Evolutionary conservation across 768 basidiomycete genomes (phyloP), one percentile per base, ranked within the genome.

Genomic region (Serendipita vermifera): DNA sequence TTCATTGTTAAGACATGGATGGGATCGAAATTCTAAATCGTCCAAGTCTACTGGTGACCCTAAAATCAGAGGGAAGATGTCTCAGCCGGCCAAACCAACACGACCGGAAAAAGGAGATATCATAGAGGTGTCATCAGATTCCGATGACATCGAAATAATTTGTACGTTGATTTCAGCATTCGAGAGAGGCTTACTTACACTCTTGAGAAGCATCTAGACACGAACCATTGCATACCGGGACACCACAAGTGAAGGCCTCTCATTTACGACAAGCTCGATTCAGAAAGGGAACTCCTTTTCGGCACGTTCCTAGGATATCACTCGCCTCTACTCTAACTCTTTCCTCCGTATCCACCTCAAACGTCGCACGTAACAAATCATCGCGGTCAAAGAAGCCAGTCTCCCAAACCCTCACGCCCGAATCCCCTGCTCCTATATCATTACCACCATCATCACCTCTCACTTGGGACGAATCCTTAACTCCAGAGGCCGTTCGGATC

Each of bases 231-330:
- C 46, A 51, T 51, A 29, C 31, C 27, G 31, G 31, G 9, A 51
- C 46, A 11, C 46, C 46, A 22, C 46, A 51, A 29, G n/a, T 51
- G 20, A 51, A 51, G 29, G 46, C 46, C 7, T 51, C 46, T 20
- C 46, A 51, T 29, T 29, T 51, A 1, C 29, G 46, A 15, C 17
- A 51, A 22, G 46, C 46, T 9, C 46, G 46, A 17, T n/a, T 15
- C 31, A 20, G 46, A 7, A 20, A 29, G 46, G 46, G 46, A 29
- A 51, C 46, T 9, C 46, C 46, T 22, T 29, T 51, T 9, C 20
- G 22, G 7, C 20, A 29, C 15, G 46, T 51, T 26, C 15, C 46
- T 7, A 20, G 46, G 22, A 22, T 51, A 20, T 51, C 46, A 15
- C 46, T 51, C 1, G 29, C 46, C 15, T 51, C 46, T 6, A 29